A percentile compares a stretch with the other conserved stretches of the same genome.
Conservation (phyloP, 2,329 filamentous ascomycete species). For the Metarhizium sp. region DNA sequence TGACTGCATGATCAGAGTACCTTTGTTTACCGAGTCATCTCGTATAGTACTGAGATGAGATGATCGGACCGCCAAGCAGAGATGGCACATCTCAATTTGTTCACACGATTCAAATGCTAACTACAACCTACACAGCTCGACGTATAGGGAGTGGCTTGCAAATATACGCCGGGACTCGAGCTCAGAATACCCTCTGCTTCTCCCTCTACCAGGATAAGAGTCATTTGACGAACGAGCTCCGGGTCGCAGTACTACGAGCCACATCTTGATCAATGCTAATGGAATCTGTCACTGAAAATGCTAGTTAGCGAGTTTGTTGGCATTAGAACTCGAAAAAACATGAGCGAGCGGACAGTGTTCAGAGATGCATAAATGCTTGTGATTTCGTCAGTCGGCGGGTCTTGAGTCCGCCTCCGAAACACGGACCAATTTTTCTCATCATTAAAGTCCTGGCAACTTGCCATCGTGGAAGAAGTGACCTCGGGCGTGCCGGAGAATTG, state of each 20-base stretch:
- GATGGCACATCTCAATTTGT: no score
- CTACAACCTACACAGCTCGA: no score
- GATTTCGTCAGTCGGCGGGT: slow-evolving; percentile 74
- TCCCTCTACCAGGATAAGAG: no score
- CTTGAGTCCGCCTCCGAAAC: slow-evolving; percentile 91
- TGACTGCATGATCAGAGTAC: no score
- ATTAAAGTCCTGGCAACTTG: slow-evolving; percentile 12
- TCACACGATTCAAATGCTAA: no score
- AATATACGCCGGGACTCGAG: not conserved
- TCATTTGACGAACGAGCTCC: not conserved
- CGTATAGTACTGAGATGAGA: no score
- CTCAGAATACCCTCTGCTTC: no score
- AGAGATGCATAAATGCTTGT: slow-evolving; percentile 70
- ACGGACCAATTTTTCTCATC: slow-evolving; percentile 93
- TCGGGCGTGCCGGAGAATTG: not conserved
- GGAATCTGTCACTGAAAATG: not conserved
- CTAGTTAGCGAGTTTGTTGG: not conserved
- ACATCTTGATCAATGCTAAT: not conserved
- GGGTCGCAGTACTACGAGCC: not conserved
- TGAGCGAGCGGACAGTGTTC: slow-evolving; percentile 27
- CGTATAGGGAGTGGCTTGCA: no score
- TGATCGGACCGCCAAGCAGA: no score
- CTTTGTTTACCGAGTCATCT: no score
- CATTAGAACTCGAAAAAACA: not conserved
- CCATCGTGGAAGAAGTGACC: not conserved